These are phyloP conservation scores for Sugiyamaella sp. DNA, from an alignment of 1,139 yeast genomes.

Conservation along the genomic window DNA sequence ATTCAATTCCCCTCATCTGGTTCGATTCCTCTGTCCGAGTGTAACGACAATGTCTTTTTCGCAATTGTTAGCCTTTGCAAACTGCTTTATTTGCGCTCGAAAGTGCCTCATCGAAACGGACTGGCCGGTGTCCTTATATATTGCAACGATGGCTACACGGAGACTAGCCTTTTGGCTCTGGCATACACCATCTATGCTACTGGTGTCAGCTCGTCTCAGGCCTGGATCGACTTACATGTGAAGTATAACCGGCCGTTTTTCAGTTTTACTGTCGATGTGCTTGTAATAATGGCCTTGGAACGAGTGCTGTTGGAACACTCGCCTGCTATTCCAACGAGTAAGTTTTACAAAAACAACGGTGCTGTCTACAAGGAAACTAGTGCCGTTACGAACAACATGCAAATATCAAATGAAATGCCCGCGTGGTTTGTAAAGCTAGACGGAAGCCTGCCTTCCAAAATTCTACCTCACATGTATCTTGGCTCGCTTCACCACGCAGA, in stretches of 20 bases:
- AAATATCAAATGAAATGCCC: conserved; percentile 22
- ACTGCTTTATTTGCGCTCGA: conserved; percentile 39
- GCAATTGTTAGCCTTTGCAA: conserved; percentile 39
- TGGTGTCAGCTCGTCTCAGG: conserved; percentile 53
- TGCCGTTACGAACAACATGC: not conserved
- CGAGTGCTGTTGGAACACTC: conserved; percentile 58
- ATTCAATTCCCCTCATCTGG: conserved; percentile 86
- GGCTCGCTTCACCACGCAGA: conserved; percentile 88
- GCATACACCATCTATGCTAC: conserved; percentile 72
- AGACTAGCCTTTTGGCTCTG: conserved; percentile 72
- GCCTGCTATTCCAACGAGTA: conserved; percentile 44
- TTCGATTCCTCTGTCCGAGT: conserved; percentile 29
- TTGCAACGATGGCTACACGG: conserved; percentile 93
- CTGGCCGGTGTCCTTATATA: conserved; percentile 53
- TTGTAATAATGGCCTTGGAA: conserved; percentile 65
- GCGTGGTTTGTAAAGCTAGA: conserved; percentile 43
- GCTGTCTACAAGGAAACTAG: conserved; percentile 10
- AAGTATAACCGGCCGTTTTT: conserved; percentile 78
- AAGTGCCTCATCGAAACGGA: conserved; percentile 28
- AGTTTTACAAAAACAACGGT: conserved; percentile 18
- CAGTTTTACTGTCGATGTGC: conserved; percentile 75
- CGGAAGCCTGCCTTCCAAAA: conserved; percentile 73
- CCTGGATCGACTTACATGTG: conserved; percentile 59
- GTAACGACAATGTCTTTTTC: conserved; percentile 33
- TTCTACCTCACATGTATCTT: conserved; percentile 79